Conservation (phyloP, 371 early-diverging fungal species). For the Smittium mucronatum region DNA sequence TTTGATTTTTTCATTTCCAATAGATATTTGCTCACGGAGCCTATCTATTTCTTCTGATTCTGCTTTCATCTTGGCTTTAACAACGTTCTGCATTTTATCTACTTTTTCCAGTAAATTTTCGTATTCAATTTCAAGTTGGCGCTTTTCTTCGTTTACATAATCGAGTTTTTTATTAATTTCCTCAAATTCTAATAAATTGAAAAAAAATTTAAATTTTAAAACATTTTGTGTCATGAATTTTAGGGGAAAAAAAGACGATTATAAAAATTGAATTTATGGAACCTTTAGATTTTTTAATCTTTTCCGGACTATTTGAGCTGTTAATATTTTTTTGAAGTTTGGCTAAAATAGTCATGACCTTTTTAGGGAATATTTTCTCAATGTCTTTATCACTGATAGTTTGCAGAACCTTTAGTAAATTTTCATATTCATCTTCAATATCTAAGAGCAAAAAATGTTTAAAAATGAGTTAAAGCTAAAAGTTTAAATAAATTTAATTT, state of each 20-base stretch:
- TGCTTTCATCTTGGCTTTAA: slow-evolving; percentile 34
- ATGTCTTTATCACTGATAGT: not conserved
- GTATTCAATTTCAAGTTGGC: slow-evolving; percentile 27
- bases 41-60: slow-evolving; percentile 33
- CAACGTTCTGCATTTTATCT: slow-evolving; percentile 32
- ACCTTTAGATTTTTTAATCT: not conserved
- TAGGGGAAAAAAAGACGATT: not conserved
- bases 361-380: not conserved
- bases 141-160: slow-evolving; percentile 20
- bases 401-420: not conserved
- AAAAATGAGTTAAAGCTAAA: not conserved
- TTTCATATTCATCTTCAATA: not conserved
- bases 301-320: not conserved
- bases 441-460: too few species aligned
- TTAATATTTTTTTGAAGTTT: not conserved
- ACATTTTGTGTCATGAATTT: not conserved
- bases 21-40: slow-evolving; percentile 19
- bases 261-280: not conserved
- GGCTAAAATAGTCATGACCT: not conserved
- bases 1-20: slow-evolving; percentile 10
- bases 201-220: not conserved
- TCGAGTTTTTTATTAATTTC: slow-evolving; percentile 12
- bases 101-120: slow-evolving; percentile 31
- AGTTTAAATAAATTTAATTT: too few species aligned
- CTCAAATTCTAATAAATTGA: not conserved